Percentiles rank a stretch among this genome's conserved stretches.
phyloP scores from a whole-genome alignment of 2,329 filamentous ascomycete genomes.

The Aspergillus sp. region DNA sequence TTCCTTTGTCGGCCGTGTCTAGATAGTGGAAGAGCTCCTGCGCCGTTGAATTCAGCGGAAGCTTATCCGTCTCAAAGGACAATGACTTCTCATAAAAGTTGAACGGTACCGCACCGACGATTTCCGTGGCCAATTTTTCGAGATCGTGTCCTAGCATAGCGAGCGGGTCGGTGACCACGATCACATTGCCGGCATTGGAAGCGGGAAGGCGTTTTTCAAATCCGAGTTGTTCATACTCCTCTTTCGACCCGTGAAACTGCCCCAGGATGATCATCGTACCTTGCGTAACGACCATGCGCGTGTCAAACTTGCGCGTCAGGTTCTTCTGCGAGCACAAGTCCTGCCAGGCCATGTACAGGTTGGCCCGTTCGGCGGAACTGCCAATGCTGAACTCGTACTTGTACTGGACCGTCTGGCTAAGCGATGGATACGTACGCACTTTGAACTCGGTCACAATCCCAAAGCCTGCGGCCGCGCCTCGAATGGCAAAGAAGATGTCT shows the following conservation, averaged over 20 bases:
- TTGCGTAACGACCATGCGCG: conserved; percentile 52
- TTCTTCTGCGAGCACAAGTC: conserved; percentile 49
- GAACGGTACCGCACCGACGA: conserved; percentile 36
- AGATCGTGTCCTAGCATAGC: conserved; percentile 21
- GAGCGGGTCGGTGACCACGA: conserved; percentile 25
- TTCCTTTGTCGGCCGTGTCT: conserved; percentile 45
- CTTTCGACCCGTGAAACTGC: conserved; percentile 56
- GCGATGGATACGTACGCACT: conserved; percentile 30
- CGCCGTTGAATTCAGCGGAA: conserved; percentile 40
- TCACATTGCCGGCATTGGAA: conserved; percentile 9
- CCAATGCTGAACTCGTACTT: conserved; percentile 51
- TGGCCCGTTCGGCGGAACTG: conserved; percentile 44
- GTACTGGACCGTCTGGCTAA: conserved; percentile 51
- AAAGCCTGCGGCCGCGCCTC: conserved; percentile 32
- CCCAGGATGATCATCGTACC: conserved; percentile 53
- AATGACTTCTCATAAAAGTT: conserved; percentile 57
- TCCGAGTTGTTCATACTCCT: conserved; percentile 47
- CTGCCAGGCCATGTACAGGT: conserved; percentile 56
- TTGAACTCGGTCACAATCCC: conserved; percentile 37
- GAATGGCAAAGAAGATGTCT: conserved; percentile 32
- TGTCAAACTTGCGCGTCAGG: conserved; percentile 56
- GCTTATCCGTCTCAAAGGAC: conserved; percentile 46
- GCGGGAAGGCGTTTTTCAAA: conserved; percentile 21
- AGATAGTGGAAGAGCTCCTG: conserved; percentile 53
- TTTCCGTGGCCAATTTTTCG: conserved; percentile 19